Evolutionary conservation across 2,329 filamentous ascomycete genomes (phyloP).

Genomic region (Calonectria pseudoturangicola): DNA sequence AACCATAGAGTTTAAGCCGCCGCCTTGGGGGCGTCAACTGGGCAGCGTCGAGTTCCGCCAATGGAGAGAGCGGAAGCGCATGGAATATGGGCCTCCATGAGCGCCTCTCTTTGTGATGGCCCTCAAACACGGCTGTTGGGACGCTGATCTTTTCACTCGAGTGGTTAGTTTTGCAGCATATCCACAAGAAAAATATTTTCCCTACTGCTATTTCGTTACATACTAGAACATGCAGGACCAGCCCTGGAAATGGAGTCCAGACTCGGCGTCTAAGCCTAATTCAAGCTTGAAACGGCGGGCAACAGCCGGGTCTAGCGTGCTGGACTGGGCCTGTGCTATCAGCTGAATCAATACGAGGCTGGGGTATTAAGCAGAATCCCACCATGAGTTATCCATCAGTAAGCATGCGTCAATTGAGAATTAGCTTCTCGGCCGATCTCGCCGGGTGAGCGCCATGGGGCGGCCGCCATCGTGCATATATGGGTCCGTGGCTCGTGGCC

Average conservation of each 20-base stretch:
- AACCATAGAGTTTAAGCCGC: not conserved
- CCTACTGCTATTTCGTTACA: not conserved
- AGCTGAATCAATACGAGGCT: slow-evolving; percentile 9
- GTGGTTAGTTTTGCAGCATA: not conserved
- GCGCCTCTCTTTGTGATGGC: not conserved
- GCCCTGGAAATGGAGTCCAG: not conserved
- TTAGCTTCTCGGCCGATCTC: not conserved
- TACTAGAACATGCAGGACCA: not conserved
- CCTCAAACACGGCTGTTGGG: not conserved
- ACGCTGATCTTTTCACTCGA: not conserved
- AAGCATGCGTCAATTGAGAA: not conserved
- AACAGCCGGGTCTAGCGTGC: not conserved
- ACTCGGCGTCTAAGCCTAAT: not conserved
- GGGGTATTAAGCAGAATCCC: slow-evolving; percentile 13
- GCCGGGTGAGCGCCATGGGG: not conserved
- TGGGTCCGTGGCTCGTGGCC: not conserved
- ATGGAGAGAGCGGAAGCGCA: slow-evolving; percentile 15
- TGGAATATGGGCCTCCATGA: slow-evolving; percentile 6
- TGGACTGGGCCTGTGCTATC: not conserved
- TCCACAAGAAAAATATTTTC: not conserved
- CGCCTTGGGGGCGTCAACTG: not conserved
- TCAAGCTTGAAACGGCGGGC: not conserved
- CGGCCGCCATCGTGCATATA: not conserved
- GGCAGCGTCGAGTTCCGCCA: not conserved
- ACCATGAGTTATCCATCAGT: slow-evolving; percentile 2